Evolutionary conservation across 2,329 filamentous ascomycete genomes (phyloP).

Genomic region (Sclerotiophoma versabilis): DNA sequence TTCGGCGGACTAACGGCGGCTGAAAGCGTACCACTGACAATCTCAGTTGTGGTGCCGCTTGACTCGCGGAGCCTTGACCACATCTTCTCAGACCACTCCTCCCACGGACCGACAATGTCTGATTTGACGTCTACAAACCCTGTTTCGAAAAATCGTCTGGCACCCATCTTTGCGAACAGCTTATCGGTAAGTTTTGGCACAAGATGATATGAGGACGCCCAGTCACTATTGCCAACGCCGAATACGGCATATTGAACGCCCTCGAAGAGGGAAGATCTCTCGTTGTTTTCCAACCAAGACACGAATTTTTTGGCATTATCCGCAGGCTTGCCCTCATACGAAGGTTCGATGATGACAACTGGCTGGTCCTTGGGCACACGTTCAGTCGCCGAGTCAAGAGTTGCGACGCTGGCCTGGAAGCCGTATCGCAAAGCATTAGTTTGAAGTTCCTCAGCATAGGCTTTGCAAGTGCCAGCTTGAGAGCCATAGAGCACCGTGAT

Average conservation of each 20-base stretch:
- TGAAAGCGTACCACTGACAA: background rate
- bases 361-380: constrained; percentile 67
- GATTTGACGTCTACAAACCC: background rate
- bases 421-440: constrained; percentile 66
- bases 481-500: constrained; percentile 77
- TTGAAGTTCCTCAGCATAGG: constrained; percentile 69
- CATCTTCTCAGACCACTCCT: constrained; percentile 13
- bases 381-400: constrained; percentile 68
- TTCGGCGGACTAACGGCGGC: background rate
- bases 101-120: constrained; percentile 13
- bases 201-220: constrained; percentile 68
- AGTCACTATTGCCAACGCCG: constrained; percentile 69
- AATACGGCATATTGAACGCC: constrained; percentile 71
- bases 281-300: constrained; percentile 67
- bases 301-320: constrained; percentile 76
- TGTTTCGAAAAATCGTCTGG: constrained; percentile 17
- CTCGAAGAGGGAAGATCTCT: constrained; percentile 40
- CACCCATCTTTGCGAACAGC: constrained; percentile 61
- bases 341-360: constrained; percentile 71
- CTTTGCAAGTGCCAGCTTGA: constrained; percentile 77
- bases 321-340: constrained; percentile 76
- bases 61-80: background rate
- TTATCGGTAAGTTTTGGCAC: constrained; percentile 70
- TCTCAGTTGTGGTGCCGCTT: background rate
- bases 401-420: constrained; percentile 50